Base-by-base conservation (phyloP, 176 grass and related monocot species). In the Eragrostis curvula region DNA sequence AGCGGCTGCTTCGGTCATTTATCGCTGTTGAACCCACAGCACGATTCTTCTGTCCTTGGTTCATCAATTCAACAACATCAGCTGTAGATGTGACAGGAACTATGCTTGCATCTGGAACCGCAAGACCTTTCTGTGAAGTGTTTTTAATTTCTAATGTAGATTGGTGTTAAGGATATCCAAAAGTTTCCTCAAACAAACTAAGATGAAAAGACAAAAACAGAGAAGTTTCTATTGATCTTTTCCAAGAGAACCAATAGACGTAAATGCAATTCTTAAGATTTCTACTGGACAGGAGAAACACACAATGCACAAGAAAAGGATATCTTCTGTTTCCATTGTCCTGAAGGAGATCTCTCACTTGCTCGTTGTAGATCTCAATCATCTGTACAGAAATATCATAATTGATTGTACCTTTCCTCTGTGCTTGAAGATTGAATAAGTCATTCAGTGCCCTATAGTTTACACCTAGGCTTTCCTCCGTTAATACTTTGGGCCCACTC, bases 361-460 rank as follows among this genome's bases (percentile, higher is more conserved):
- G 92, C 71, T 98, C 95, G 14, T 95, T 98, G 48, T 98, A 98
- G 47, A 98, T 98, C 86, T 98, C 96, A 57, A 98, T 98, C 96
- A 98, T 98, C 46, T 98, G 96, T 25, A 98, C 96, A 47, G 79
- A 73, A 50, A 95, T 95, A 79, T 98, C 90, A 76, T 95, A 98
- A 87, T 51, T 24, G 41, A 93, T 79, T 72, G 90, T 91, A 30
- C 82, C 92, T 44, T 79, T 91, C 64, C 95, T 93, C 25, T 89
- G 64, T 43, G 81, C 79, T 71, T 91, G 82, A 70, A 98, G 80
- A 72, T 91, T 81, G 81, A 98, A 98, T 70, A 98, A 69, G 57
- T 98, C 96, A 76, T 95, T 91, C 71, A 98, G 55, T 86, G 96
- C 96, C 81, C 90, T 93, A 68, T 95, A 98, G 68, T 98, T 98